Evolutionary conservation across 164 flowering plant genomes (phyloP).

Genomic region (Vitis labrusca): DNA sequence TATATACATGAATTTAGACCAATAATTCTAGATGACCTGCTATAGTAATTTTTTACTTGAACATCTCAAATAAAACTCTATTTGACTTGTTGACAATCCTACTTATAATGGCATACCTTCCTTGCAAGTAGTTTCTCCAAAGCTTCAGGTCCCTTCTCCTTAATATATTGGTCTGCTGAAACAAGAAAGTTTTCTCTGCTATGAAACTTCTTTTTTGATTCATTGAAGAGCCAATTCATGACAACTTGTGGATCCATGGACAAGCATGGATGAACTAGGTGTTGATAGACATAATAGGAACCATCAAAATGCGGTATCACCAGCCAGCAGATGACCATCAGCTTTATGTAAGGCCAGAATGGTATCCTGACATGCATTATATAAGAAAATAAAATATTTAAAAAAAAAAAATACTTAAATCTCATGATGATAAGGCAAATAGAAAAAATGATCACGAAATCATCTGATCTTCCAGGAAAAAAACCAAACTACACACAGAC

Average conservation of each 20-base stretch:
- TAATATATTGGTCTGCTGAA: conserved; percentile 13
- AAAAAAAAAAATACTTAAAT: too few species aligned
- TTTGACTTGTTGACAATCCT: background rate
- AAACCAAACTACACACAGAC: too few species aligned
- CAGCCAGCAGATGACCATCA: conserved; percentile 18
- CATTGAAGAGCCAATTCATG: background rate
- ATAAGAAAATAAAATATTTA: conserved; percentile 22
- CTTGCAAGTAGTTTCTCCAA: conserved; percentile 16
- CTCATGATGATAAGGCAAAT: too few species aligned
- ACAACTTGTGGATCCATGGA: background rate
- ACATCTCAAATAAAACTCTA: background rate
- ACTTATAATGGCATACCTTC: conserved; percentile 10
- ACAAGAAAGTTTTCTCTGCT: conserved; percentile 11
- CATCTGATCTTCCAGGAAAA: too few species aligned
- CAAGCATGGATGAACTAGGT: conserved; percentile 18
- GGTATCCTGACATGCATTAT: conserved; percentile 12
- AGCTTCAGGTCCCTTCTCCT: conserved; percentile 26
- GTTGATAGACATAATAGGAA: conserved; percentile 20
- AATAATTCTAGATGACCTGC: too few species aligned
- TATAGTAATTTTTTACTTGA: background rate
- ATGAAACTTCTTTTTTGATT: background rate
- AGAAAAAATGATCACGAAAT: too few species aligned
- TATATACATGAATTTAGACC: too few species aligned
- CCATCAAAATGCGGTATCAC: conserved; percentile 18
- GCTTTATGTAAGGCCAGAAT: conserved; percentile 26